Evolutionary conservation across 2,329 filamentous ascomycete species (phyloP), one percentile per base, ranked within the genome.

Genomic region (Penicillium oxalicum): DNA sequence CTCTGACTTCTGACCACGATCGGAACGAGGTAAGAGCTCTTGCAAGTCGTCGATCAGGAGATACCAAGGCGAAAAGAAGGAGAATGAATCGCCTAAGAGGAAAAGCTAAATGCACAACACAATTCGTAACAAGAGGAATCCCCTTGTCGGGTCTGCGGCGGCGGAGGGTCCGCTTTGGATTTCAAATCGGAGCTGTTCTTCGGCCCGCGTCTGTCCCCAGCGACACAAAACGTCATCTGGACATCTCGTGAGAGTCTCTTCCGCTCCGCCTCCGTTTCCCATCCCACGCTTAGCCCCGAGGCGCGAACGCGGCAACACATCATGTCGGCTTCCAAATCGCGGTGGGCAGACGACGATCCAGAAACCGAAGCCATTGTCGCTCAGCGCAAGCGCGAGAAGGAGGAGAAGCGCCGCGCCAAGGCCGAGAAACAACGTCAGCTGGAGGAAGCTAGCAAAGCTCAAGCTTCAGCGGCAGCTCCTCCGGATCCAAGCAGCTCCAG

Each of bases 321-420:
- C 54, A 87, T 86, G 82, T 77, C 82, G 41, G 74, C 74, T 64
- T 67, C 71, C 46, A 83, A 81, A 65, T 96, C 91, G 44, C 83
- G 91, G 70, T 98, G 93, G 93, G 88, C 87, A 56, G 81, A 90
- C 62, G 83, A 86, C 40, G 87, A 88, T 59, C 88, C 90, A 58
- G 90, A 96, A 66, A 82, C 82, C 24, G 87, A 82, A 38, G 77
- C 85, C 37, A 84, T 88, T 42, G 47, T 70, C 51, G 83, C 83
- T 18, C 82, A 83, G 62, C 77, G 83, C 47, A 91, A 86, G 70
- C 80, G 77, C 53, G 88, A 93, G 66, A 96, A 91, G 71, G 89
- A 95, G 70, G 86, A 90, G 62, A 95, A 93, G 77, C 89, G 87
- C 70, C 84, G 87, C 43, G 74, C 82, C 44, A 96, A 93, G 69